phyloP scores from a whole-genome alignment of 192 early-diverging fungal species.

The Lunasporangiospora selenospora region DNA sequence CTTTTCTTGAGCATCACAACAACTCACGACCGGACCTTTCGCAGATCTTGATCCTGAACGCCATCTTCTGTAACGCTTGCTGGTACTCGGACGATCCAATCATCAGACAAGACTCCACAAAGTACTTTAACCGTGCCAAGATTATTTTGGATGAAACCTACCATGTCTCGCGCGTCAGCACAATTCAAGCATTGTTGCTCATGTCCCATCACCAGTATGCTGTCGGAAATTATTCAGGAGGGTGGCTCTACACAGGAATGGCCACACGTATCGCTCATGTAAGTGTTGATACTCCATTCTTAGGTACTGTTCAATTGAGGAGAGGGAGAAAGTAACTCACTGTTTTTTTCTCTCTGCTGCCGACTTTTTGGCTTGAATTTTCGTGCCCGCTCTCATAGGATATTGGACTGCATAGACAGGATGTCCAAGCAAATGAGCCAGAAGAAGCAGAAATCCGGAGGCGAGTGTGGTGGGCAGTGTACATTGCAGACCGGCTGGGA shows the following conservation, averaged over 20 bases:
- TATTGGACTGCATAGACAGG: conserved; percentile 31
- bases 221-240: conserved; percentile 62
- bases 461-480: conserved; percentile 28
- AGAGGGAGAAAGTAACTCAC: no score
- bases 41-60: conserved; percentile 56
- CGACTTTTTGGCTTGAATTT: neutral
- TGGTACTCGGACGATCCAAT: conserved; percentile 46
- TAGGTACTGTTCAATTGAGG: neutral
- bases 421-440: conserved; percentile 9
- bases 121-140: conserved; percentile 74
- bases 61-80: conserved; percentile 57
- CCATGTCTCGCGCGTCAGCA: conserved; percentile 59
- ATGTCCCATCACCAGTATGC: conserved; percentile 74
- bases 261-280: conserved; percentile 57
- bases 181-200: conserved; percentile 69
- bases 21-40: conserved; percentile 26
- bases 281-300: conserved; percentile 7
- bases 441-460: conserved; percentile 25
- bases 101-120: conserved; percentile 31
- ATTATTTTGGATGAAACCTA: conserved; percentile 73
- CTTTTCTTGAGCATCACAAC: conserved; percentile 33
- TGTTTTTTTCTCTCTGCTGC: neutral
- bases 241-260: conserved; percentile 71
- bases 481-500: conserved; percentile 18
- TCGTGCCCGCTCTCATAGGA: conserved; percentile 1